Conservation (phyloP, 768 basidiomycete species). For the Boletus subparvulus region DNA sequence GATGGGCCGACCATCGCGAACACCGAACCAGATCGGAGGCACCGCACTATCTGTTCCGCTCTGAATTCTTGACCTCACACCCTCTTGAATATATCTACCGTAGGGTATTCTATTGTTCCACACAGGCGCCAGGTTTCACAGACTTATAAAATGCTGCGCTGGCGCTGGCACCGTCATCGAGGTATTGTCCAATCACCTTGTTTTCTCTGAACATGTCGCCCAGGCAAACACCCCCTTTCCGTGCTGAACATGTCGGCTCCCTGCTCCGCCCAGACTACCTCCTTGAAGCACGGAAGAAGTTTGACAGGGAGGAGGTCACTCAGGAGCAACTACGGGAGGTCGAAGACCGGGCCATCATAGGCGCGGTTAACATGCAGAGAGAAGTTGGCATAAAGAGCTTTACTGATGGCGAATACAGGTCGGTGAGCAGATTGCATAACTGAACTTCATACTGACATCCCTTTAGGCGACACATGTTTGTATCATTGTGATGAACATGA, state of each 20-base stretch:
- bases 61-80: background rate
- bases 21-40: background rate
- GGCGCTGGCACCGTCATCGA: background rate
- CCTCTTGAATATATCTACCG: background rate
- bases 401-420: conserved; percentile 43
- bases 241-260: conserved; percentile 47
- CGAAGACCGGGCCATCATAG: conserved; percentile 41
- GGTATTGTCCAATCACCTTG: background rate
- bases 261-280: conserved; percentile 42
- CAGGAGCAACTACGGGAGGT: conserved; percentile 35
- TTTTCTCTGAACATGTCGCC: conserved; percentile 9
- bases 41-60: background rate
- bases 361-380: conserved; percentile 38
- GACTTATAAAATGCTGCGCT: conserved; percentile 7
- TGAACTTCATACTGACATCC: background rate
- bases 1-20: background rate
- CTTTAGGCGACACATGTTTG: conserved; percentile 28
- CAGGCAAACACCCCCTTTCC: conserved; percentile 41
- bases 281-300: conserved; percentile 36
- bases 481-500: background rate
- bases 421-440: conserved; percentile 20
- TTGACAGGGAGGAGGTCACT: conserved; percentile 36
- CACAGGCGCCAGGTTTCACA: background rate
- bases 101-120: background rate
- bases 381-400: conserved; percentile 42